Evolutionary conservation across 106 monocot genomes (phyloP), one percentile per base, ranked within the genome.

Genomic region (Ottelia alismoides): DNA sequence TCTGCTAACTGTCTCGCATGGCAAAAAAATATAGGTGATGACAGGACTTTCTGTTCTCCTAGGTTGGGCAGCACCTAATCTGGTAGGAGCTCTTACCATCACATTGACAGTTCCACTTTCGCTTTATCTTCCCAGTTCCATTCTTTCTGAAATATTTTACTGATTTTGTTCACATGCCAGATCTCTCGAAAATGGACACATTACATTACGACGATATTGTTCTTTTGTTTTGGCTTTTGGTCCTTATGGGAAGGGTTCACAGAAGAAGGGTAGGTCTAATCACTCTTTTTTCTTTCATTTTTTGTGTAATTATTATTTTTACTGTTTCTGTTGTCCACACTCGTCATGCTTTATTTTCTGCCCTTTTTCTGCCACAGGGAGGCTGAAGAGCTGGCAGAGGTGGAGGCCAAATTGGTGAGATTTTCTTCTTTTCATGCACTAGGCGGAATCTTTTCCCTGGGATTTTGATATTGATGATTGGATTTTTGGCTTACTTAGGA

Each of bases 1-100:
- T 63, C 43, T n/a, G 40, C 12, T 25, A 27, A 32, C 27, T 47
- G 21, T 20, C 58, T 25, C 7, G 29, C 47, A 6, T n/a, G n/a
- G n/a, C 25, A 2, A 45, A 53, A n/a, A 45, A 65, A 25, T 72
- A 30, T 63, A 96, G 96, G 74, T 96, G 32, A 96, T 96, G 96
- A 96, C 96, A 18, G 67, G 70, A 49, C 69, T 96, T 22, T 96
- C 96, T 68, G 89, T 74, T 64, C 59, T 78, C 50, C 69, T 96
- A 56, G 96, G 96, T 9, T 96, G 96, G 96, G 76, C 72, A 72
- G 96, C 96, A 56, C 96, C 96, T 64, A 96, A 96, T 77, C 72
- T 96, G 78, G 96, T 96, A 89, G 40, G 40, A n/a, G n/a, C n/a
- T n/a, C n/a, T n/a, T n/a, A n/a, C n/a, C n/a, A n/a, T n/a, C n/a